Evolutionary conservation across 139 green algal genomes (phyloP), one percentile per base, ranked within the genome.

Genomic region (Chlorella sp.): DNA sequence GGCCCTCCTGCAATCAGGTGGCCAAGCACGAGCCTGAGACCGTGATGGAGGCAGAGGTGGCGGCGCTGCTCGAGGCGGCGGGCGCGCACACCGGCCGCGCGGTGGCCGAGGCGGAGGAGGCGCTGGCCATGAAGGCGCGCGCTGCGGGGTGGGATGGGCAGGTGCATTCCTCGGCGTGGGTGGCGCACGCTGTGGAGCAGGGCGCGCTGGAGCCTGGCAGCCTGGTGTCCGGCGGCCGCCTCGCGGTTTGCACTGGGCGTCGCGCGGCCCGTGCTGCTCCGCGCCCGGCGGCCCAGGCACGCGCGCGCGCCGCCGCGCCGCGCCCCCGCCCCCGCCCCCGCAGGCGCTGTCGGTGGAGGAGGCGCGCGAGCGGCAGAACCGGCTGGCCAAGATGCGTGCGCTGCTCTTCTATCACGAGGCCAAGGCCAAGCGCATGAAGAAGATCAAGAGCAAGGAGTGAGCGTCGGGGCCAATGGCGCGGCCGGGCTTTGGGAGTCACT

Each of bases 331-430:
- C 21, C 21, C 5, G 6, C 31, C 23, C 6, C 17, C 62, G 27
- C 80, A 91, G 85, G 69, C 80, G 12, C 83, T 97, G 59, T 90
- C 79, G 1, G 74, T 91, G n/a, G 92, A 96, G 64, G 94, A 98
- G 82, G 87, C 83, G 3, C 61, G 83, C 27, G 87, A 90, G 84
- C 80, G 93, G 35, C 80, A 86, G 62, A 87, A 91, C 38, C 61
- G 86, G 19, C 83, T 97, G 71, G 89, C 90, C 35, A 90, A 91
- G 73, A 91, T 96, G 88, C 87, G 91, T 31, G 80, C 84, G 53
- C 84, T 98, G 81, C 87, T 99, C 50, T 97, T 97, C 80, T 93
- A 96, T 64, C 90, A 96, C 65, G 95, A 98, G 88, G 60, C 86
- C 48, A 97, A 98, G 83, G 80, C 90, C 36, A 93, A 94, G 85